Base-by-base conservation (phyloP, 176 grass and related monocot species). In the Rhipidocladum racemiflorum region DNA sequence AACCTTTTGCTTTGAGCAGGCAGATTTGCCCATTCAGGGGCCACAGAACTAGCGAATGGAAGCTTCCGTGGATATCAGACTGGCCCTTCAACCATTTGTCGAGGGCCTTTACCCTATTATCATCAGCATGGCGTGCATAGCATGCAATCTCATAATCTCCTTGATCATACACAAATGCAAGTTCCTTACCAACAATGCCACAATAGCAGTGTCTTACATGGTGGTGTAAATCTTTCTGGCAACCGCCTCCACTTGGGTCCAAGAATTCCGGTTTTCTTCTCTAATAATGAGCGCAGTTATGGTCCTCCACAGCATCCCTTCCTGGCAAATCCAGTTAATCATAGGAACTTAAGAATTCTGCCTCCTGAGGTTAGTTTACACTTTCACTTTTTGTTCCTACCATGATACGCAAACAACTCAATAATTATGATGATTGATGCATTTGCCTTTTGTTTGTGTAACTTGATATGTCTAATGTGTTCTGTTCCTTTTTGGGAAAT, bases 81-180 rank as follows among this genome's bases (percentile, higher is more conserved):
- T 84, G 83, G 54, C 29, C 70, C 75, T 61, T 80, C 75, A 55
- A 75, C 76, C 82, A 59, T 90, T 76, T 59, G 53, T 77, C 85
- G 36, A 54, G 84, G 87, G 42, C 74, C 72, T 63, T 60, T 87
- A 72, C 91, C 84, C 68, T 93, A 85, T 87, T 90, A 85, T 49
- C 87, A 78, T 73, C 87, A 92, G 83, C 76, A 87, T 73, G 57
- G 67, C 29, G 68, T 76, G 39, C 86, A 89, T 83, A 79, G 39
- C 77, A 87, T 92, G 81, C 91, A 87, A 69, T 46, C 80, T 73
- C 91, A 89, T 80, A 84, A 84, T 87, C 65, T 80, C 17, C 51
- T 81, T 43, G 80, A 87, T 78, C 87, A 89, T 74, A 53, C 91
- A 81, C 80, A 68, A 85, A 81, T 90, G 78, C 87, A 80, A 70